Percentiles rank a stretch among this genome's conserved stretches.
phyloP scores from a whole-genome alignment of 495 filamentous ascomycete species.

The Lepraria neglecta region DNA sequence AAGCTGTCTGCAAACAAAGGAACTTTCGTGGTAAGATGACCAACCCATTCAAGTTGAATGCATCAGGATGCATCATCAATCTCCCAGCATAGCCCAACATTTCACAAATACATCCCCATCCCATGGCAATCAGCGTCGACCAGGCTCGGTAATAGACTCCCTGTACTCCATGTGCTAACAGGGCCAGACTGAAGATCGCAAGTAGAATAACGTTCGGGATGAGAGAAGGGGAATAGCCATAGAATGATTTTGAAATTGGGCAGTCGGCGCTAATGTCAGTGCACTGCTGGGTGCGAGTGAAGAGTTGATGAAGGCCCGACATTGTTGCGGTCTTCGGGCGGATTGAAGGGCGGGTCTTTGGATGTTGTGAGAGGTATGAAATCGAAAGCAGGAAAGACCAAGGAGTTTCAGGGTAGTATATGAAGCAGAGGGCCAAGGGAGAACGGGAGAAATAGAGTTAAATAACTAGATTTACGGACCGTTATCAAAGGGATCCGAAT shows the following conservation, averaged over 20 bases:
- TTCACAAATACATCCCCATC: conserved; percentile 42
- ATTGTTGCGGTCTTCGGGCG: background rate
- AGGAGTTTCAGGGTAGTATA: background rate
- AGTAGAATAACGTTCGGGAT: conserved; percentile 57
- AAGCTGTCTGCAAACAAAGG: background rate
- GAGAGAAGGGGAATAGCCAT: conserved; percentile 60
- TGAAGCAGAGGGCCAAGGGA: background rate
- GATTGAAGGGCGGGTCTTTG: background rate
- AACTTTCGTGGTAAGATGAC: background rate
- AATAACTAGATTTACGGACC: conserved; percentile 1
- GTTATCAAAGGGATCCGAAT: background rate
- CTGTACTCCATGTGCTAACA: conserved; percentile 39
- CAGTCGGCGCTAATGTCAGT: conserved; percentile 37
- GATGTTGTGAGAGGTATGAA: background rate
- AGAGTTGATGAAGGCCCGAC: conserved; percentile 1
- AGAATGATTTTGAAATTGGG: conserved; percentile 28
- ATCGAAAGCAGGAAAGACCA: background rate
- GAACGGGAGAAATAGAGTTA: background rate
- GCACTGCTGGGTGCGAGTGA: conserved; percentile 34
- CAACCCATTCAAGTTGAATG: conserved; percentile 45
- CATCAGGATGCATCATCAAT: conserved; percentile 51
- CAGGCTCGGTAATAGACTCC: conserved; percentile 55
- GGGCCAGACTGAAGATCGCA: conserved; percentile 46
- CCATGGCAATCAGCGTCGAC: conserved; percentile 50
- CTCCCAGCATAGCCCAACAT: conserved; percentile 55